phyloP scores from a whole-genome alignment of 495 filamentous ascomycete genomes.

The Penicillium daleae region DNA sequence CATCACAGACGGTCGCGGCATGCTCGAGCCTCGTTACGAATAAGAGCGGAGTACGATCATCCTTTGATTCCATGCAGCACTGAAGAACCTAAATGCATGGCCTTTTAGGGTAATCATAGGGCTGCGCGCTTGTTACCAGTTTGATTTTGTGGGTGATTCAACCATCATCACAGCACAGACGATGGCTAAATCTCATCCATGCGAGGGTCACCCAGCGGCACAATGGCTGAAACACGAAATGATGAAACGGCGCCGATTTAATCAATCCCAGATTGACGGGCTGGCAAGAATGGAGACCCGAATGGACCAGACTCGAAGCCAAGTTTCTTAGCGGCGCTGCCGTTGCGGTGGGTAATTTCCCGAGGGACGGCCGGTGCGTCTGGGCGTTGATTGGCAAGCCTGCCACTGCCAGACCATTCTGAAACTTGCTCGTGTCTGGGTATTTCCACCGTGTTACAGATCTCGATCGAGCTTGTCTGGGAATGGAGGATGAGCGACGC shows the following conservation, averaged over 20 bases:
- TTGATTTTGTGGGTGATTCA: no score
- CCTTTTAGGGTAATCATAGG: no score
- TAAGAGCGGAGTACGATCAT: no score
- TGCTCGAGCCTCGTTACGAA: no score
- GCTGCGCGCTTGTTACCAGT: no score
- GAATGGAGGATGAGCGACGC: not conserved
- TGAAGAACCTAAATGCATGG: no score
- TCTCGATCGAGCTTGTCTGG: constrained; percentile 8
- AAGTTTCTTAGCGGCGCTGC: constrained; percentile 31
- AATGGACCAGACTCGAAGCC: constrained; percentile 28
- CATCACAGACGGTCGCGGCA: no score
- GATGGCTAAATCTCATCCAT: no score
- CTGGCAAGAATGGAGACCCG: constrained; percentile 5
- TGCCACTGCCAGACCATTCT: not conserved
- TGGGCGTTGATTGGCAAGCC: constrained; percentile 24
- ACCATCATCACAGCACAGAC: no score
- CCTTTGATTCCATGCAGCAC: no score
- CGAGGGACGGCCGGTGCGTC: not conserved
- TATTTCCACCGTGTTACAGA: not conserved
- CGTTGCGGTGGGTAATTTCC: constrained; percentile 19
- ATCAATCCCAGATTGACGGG: constrained; percentile 2
- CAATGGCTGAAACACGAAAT: constrained; percentile 1
- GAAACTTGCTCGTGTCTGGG: constrained; percentile 21
- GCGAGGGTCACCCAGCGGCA: not conserved
- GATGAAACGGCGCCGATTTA: not conserved